Conservation (phyloP, 108 stramenopile species). For the Schizochytrium sp. region DNA sequence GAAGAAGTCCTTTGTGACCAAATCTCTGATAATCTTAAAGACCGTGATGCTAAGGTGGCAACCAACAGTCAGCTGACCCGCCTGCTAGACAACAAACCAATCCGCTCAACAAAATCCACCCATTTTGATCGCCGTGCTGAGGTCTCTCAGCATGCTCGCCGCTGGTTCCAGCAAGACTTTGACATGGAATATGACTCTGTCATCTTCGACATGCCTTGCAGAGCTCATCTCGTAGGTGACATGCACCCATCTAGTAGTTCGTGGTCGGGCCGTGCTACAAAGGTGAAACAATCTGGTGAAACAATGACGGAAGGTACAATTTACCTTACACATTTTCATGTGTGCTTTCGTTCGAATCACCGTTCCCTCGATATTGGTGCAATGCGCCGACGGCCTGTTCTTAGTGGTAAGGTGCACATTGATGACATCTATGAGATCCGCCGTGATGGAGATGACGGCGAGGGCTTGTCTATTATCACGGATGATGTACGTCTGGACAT, state of each 20-base stretch:
- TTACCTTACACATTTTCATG: constrained; percentile 37
- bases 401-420: constrained; percentile 56
- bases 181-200: constrained; percentile 57
- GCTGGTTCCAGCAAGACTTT: constrained; percentile 56
- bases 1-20: constrained; percentile 52
- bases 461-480: not conserved
- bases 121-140: not conserved
- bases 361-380: constrained; percentile 3
- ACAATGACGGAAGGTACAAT: not conserved
- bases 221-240: constrained; percentile 28
- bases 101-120: not conserved
- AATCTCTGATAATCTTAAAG: constrained; percentile 28
- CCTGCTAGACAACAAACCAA: constrained; percentile 56
- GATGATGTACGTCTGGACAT: constrained; percentile 54
- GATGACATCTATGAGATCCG: constrained; percentile 43
- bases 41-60: not conserved
- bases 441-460: constrained; percentile 37
- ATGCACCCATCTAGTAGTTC: not conserved
- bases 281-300: not conserved
- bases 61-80: not conserved
- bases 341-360: constrained; percentile 19
- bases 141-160: not conserved
- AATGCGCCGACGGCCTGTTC: not conserved
- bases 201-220: not conserved
- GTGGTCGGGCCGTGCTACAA: not conserved